Conservation (phyloP, 108 stramenopile genomes). For the Fragilariopsis cylindrus region DNA sequence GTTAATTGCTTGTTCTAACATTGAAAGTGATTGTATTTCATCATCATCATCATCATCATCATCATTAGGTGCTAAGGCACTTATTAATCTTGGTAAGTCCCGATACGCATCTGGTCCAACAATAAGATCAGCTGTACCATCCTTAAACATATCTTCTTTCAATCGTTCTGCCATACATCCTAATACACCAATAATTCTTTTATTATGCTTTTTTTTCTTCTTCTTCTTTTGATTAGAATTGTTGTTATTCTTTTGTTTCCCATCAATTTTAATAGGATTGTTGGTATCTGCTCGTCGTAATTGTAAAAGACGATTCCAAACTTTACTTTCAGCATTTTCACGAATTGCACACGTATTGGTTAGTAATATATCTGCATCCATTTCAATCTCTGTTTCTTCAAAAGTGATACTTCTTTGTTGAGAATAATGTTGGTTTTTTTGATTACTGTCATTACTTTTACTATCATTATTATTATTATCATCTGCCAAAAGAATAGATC, state of each 20-base stretch:
- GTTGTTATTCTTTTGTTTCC: constrained; percentile 29
- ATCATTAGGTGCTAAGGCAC: neutral
- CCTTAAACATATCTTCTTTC: constrained; percentile 87
- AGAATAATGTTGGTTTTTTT: neutral
- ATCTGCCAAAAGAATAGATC: constrained; percentile 70
- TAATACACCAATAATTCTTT: constrained; percentile 91
- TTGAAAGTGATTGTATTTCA: neutral
- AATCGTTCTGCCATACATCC: constrained; percentile 99
- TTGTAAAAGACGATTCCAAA: constrained; percentile 86
- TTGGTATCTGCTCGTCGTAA: constrained; percentile 24
- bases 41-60: neutral
- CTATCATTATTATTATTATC: neutral
- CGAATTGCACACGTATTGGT: constrained; percentile 99
- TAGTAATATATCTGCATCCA: constrained; percentile 73
- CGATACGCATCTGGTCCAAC: constrained; percentile 99
- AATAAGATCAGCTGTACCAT: constrained; percentile 89
- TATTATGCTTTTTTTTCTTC: constrained; percentile 22
- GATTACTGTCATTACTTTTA: constrained; percentile 35
- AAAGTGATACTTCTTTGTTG: constrained; percentile 35
- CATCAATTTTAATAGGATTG: constrained; percentile 9
- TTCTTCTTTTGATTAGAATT: neutral
- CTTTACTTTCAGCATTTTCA: constrained; percentile 97
- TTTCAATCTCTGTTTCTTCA: neutral
- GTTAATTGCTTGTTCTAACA: constrained; percentile 58
- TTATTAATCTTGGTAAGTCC: constrained; percentile 85